Evolutionary conservation across 805 yeast genomes (phyloP), one percentile per base, ranked within the genome.

Genomic region (Blastobotrys parvus): DNA sequence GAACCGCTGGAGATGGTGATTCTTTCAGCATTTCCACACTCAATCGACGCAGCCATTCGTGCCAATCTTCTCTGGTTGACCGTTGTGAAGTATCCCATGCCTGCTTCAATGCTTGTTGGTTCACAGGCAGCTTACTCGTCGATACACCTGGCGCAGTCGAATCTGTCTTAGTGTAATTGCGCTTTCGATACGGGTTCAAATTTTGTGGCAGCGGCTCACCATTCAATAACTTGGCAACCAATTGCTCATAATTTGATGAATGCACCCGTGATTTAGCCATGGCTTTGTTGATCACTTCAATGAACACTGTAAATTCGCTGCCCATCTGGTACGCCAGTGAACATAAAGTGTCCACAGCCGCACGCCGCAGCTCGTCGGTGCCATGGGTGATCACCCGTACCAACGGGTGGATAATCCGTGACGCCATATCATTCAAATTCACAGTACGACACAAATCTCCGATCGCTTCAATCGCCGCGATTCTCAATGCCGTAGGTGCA

Each of bases 61-160:
- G 90, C 98, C 98, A 92, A 52, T 92, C 98, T 54, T 89, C 97
- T 53, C 80, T 80, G 0, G 97, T 86, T 41, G 94, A 75, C 50
- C 90, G 77, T 51, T 86, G 90, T 19, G 84, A 76, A 21, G 95
- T 82, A 52, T 88, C 95, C 97, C 98, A 92, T 1, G 89, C 86
- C 35, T 77, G 75, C 54, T 85, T 81, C 53, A 92, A 68, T 6
- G 68, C 69, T 42, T 69, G 70, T 50, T 77, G 81, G 49, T 78
- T 78, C 3, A 78, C 75, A 0, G 95, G 89, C 8, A 90, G 66
- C 53, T 85, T 85, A 54, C 82, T 78, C 2, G 81, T 70, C 1
- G 82, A 77, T 49, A 80, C 75, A 46, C 81, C 90, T 16, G 80
- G 74, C 15, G 77, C 79, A 15, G 75, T 67, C 39, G 80, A 85